A percentile compares a stretch with the other conserved stretches of the same genome.
phyloP scores from a whole-genome alignment of 441 rosid species.

The Kokia cookei region DNA sequence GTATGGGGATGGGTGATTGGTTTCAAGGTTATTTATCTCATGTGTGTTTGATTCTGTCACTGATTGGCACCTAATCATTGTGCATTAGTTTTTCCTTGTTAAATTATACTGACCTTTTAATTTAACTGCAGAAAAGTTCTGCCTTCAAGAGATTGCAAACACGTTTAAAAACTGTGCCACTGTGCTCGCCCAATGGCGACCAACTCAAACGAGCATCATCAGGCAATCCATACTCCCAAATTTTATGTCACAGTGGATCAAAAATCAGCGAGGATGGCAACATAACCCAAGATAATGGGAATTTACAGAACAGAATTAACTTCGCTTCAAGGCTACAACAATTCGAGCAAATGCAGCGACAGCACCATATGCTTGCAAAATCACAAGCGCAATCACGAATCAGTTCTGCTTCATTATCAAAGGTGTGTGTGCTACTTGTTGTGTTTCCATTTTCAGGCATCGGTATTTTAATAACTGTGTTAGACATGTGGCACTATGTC shows the following conservation, averaged over 20 bases:
- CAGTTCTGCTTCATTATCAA: conserved; percentile 38
- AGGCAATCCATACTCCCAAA: conserved; percentile 61
- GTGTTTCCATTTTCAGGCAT: neutral
- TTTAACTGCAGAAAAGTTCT: conserved; percentile 76
- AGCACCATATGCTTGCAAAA: conserved; percentile 72
- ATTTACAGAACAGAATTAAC: conserved; percentile 70
- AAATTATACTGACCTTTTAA: conserved; percentile 4
- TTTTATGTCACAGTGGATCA: conserved; percentile 42
- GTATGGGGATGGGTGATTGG: neutral
- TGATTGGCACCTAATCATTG: neutral
- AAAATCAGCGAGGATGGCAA: conserved; percentile 65
- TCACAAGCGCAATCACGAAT: conserved; percentile 47
- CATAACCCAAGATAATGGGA: conserved; percentile 43
- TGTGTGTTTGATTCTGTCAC: neutral
- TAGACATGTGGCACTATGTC: neutral
- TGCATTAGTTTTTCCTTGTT: neutral
- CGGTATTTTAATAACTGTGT: neutral
- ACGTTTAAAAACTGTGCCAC: conserved; percentile 87
- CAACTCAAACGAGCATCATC: conserved; percentile 67
- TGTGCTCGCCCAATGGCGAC: conserved; percentile 65
- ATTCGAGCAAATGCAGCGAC: conserved; percentile 82
- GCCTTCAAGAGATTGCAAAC: conserved; percentile 86
- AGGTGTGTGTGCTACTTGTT: conserved; percentile 37
- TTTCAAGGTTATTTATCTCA: neutral
- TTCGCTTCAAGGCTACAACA: conserved; percentile 74